These are phyloP conservation scores for Xerocomellus chrysenteron DNA, from an alignment of 768 basidiomycete species.

Conservation along the genomic window DNA sequence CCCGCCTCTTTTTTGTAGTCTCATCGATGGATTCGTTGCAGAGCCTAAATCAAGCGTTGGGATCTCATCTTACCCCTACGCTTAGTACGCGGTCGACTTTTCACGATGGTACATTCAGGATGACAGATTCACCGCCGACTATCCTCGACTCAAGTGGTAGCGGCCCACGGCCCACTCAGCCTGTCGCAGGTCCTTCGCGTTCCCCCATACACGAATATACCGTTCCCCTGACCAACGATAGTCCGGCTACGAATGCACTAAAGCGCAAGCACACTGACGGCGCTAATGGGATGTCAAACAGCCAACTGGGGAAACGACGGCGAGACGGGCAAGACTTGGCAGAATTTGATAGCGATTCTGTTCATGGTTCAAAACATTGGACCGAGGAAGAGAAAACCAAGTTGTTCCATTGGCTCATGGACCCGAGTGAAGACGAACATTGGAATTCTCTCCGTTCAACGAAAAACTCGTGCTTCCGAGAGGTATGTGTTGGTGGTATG, in stretches of 20 bases:
- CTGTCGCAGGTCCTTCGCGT: constrained; percentile 28
- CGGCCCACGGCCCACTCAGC: constrained; percentile 25
- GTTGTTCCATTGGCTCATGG: constrained; percentile 80
- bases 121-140: constrained; percentile 33
- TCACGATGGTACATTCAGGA: constrained; percentile 29
- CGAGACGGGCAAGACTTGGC: constrained; percentile 29
- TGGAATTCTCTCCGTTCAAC: constrained; percentile 77
- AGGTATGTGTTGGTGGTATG: constrained; percentile 42
- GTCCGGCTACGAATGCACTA: constrained; percentile 17
- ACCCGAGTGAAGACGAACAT: constrained; percentile 65
- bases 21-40: constrained; percentile 31
- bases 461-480: constrained; percentile 80
- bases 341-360: constrained; percentile 36
- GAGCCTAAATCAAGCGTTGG: constrained; percentile 63
- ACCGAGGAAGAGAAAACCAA: constrained; percentile 80
- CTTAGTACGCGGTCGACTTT: constrained; percentile 33
- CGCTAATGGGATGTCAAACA: constrained; percentile 14
- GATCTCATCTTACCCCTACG: constrained; percentile 46
- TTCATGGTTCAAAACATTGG: constrained; percentile 79
- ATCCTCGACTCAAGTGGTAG: constrained; percentile 29
- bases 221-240: constrained; percentile 29
- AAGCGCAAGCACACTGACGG: constrained; percentile 52
- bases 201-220: constrained; percentile 36
- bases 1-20: constrained; percentile 15
- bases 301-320: constrained; percentile 31